These are phyloP conservation scores for Rhizopogon vinicolor DNA, from an alignment of 768 basidiomycete genomes.

Conservation along the genomic window DNA sequence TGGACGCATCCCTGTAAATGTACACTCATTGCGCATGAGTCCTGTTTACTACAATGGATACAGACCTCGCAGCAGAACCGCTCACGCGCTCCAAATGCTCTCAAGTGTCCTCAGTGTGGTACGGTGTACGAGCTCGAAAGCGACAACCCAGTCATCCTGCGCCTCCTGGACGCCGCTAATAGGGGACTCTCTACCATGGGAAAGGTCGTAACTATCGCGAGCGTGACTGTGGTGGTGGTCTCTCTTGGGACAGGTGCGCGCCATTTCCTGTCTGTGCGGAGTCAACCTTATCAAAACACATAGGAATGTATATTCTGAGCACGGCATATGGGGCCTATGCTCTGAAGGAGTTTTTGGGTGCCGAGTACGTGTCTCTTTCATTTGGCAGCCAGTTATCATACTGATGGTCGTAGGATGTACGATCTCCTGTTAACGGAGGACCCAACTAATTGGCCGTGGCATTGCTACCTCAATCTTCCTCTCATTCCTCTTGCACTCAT, in stretches of 20 bases:
- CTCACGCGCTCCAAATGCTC: slow-evolving; percentile 52
- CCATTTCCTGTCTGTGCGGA: not conserved
- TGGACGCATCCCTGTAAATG: slow-evolving; percentile 84
- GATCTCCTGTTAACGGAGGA: slow-evolving; percentile 62
- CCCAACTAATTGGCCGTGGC: slow-evolving; percentile 70
- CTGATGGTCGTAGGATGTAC: slow-evolving; percentile 44
- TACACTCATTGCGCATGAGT: slow-evolving; percentile 76
- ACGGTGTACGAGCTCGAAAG: slow-evolving; percentile 64
- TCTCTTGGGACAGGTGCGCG: slow-evolving; percentile 60
- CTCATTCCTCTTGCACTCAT: slow-evolving; percentile 66
- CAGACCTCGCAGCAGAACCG: slow-evolving; percentile 58
- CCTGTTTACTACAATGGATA: slow-evolving; percentile 79
- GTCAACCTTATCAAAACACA: slow-evolving; percentile 26
- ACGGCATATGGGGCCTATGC: slow-evolving; percentile 75
- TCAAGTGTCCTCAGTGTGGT: slow-evolving; percentile 80
- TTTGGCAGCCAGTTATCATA: not conserved
- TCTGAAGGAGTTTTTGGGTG: slow-evolving; percentile 61
- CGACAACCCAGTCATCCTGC: slow-evolving; percentile 49
- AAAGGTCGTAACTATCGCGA: slow-evolving; percentile 45
- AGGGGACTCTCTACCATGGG: slow-evolving; percentile 46
- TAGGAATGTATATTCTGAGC: slow-evolving; percentile 44
- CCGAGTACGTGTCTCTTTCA: slow-evolving; percentile 41
- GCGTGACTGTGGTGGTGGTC: slow-evolving; percentile 44
- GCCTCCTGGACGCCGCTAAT: slow-evolving; percentile 48
- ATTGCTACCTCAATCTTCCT: slow-evolving; percentile 71